A percentile compares a stretch with the other conserved stretches of the same genome.
phyloP scores from a whole-genome alignment of 2,329 filamentous ascomycete species.

The Sordariomycetes sp. region DNA sequence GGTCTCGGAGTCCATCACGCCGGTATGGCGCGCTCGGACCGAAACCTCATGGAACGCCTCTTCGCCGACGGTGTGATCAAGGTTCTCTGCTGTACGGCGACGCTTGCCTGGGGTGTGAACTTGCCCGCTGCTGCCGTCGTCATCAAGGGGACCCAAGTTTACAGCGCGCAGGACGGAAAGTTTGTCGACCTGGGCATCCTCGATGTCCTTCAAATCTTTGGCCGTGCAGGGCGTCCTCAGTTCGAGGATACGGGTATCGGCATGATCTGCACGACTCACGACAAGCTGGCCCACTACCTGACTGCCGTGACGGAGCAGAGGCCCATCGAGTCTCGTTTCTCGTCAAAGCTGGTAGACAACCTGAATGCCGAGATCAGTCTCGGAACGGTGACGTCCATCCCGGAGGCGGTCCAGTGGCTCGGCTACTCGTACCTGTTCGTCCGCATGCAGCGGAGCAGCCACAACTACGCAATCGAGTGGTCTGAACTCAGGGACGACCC shows the following conservation, averaged over 20 bases:
- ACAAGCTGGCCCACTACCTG: constrained; percentile 83
- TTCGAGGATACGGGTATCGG: constrained; percentile 97
- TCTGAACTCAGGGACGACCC: constrained; percentile 81
- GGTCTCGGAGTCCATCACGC: constrained; percentile 94
- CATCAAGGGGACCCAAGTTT: constrained; percentile 96
- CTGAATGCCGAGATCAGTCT: constrained; percentile 89
- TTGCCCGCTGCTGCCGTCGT: constrained; percentile 91
- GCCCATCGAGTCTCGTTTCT: constrained; percentile 95
- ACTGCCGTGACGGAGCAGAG: constrained; percentile 89
- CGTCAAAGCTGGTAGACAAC: constrained; percentile 87
- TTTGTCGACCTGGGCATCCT: constrained; percentile 94
- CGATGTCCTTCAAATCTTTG: constrained; percentile 95
- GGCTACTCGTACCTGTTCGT: constrained; percentile 97
- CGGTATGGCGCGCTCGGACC: constrained; percentile 86
- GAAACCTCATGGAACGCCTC: constrained; percentile 88
- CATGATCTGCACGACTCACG: constrained; percentile 94
- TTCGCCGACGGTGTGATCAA: constrained; percentile 90
- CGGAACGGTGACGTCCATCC: constrained; percentile 87
- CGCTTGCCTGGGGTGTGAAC: constrained; percentile 97
- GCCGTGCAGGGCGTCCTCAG: constrained; percentile 92
- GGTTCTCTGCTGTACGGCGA: constrained; percentile 95
- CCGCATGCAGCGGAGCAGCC: constrained; percentile 83
- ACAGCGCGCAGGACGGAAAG: constrained; percentile 91
- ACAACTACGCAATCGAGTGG: constrained; percentile 93
- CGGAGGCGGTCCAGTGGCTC: constrained; percentile 92